These are phyloP conservation scores for Pyrenochaeta sp. DNA, from an alignment of 2,329 filamentous ascomycete species.

Conservation along the genomic window DNA sequence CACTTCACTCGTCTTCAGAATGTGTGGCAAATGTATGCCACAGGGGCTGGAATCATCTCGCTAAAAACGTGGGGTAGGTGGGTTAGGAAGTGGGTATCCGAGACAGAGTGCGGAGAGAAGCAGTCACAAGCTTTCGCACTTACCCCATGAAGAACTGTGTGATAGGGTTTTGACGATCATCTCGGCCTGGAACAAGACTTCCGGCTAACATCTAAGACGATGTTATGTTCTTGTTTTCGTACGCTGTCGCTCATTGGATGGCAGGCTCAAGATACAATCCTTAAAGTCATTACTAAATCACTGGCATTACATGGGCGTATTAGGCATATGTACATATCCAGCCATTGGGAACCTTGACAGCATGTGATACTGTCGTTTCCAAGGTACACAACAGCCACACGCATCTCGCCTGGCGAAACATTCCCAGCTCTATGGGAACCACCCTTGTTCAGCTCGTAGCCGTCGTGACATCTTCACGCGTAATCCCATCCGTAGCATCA, in stretches of 20 bases:
- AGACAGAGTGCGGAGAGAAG: slow-evolving; percentile 1
- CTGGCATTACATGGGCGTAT: background rate
- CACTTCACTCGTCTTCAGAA: background rate
- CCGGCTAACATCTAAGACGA: background rate
- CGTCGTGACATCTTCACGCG: slow-evolving; percentile 2
- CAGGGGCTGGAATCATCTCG: background rate
- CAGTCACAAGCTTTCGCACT: background rate
- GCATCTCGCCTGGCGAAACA: background rate
- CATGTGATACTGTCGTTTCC: no score
- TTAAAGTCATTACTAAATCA: background rate
- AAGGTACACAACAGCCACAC: background rate
- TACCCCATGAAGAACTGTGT: background rate
- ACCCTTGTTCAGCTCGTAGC: background rate
- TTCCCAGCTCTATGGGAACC: background rate
- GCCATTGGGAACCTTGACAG: background rate
- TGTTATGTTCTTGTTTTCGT: background rate
- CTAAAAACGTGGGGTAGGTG: background rate
- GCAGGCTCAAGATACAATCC: background rate
- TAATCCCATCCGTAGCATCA: slow-evolving; percentile 33
- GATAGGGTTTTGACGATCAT: background rate
- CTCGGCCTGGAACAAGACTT: background rate
- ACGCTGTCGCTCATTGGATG: background rate
- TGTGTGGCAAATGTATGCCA: background rate
- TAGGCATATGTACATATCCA: background rate
- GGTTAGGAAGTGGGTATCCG: slow-evolving; percentile 9